Conservation (phyloP, 768 basidiomycete species). For the Mycena sanguinolenta region DNA sequence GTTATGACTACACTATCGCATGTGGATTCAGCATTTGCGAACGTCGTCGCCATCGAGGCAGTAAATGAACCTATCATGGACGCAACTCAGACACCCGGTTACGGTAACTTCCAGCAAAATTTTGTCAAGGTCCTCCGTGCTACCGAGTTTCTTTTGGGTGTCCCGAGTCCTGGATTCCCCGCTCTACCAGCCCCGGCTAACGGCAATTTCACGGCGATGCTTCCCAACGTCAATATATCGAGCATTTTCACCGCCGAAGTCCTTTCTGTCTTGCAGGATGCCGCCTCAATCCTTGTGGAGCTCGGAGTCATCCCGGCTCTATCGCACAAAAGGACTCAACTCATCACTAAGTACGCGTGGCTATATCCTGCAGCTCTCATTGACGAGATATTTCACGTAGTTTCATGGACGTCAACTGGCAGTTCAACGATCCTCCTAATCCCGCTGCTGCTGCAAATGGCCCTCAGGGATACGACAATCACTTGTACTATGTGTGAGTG, state of each 20-base stretch:
- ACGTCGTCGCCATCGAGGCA: constrained; percentile 81
- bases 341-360: constrained; percentile 52
- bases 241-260: constrained; percentile 45
- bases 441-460: constrained; percentile 78
- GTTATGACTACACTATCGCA: constrained; percentile 84
- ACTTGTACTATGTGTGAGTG: constrained; percentile 80
- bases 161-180: constrained; percentile 47
- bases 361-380: background rate
- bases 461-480: constrained; percentile 82
- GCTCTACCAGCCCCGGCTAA: constrained; percentile 34
- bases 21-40: constrained; percentile 73
- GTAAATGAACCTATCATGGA: constrained; percentile 86
- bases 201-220: constrained; percentile 44
- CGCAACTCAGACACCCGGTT: constrained; percentile 73
- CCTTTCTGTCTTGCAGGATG: constrained; percentile 47
- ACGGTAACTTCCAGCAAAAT: constrained; percentile 78
- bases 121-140: constrained; percentile 78
- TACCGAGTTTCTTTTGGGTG: constrained; percentile 23
- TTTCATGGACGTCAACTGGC: constrained; percentile 89
- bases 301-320: constrained; percentile 40
- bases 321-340: constrained; percentile 25
- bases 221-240: constrained; percentile 39
- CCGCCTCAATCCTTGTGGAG: constrained; percentile 52
- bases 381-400: constrained; percentile 50
- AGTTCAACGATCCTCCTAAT: constrained; percentile 75